Evolutionary conservation across 106 monocot genomes (phyloP), one percentile per base, ranked within the genome.

Genomic region (Triglochin maritima): DNA sequence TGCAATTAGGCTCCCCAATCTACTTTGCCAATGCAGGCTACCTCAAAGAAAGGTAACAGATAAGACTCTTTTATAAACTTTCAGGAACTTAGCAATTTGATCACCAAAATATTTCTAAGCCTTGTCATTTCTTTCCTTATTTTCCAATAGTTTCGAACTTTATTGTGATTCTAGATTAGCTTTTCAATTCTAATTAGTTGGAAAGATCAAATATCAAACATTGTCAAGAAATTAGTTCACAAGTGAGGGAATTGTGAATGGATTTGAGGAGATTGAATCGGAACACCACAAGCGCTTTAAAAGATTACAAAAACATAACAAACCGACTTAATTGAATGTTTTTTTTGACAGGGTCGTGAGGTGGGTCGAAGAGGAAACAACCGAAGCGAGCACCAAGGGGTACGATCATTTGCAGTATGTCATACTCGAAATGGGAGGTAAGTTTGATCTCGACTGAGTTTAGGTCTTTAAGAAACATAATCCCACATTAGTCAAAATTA

Each of bases 21-120:
- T 82, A 79, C 51, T 86, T 79, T 69, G 57, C 79, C 50, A 86
- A 74, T 60, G 72, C 79, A 46, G 57, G 71, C 51, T 86, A 86
- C 49, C 51, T 82, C 6, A 82, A 79, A 62, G 86, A 86, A 61
- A 82, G 79, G 85, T 85, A 62, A 29, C 29, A 29, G n/a, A n/a
- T 29, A 29, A 54, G 53, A 12, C 53, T 54, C 53, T 12, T 54
- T 12, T 54, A 66, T 57, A 29, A 29, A 29, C 29, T 29, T 2
- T 13, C 16, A 54, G 11, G 15, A 49, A 6, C 8, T 12, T 11
- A 2, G 7, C 11, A 3, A 6, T 12, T 16, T 15, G 29, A 29
- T 1, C 29, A 29, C 29, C 29, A 29, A 29, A 29, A 58, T 46
- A 29, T 29, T 29, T 29, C 29, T 29, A 0, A 29, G 29, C 1